Conservation (phyloP, 768 basidiomycete species). For the Suillus cothurnatus region DNA sequence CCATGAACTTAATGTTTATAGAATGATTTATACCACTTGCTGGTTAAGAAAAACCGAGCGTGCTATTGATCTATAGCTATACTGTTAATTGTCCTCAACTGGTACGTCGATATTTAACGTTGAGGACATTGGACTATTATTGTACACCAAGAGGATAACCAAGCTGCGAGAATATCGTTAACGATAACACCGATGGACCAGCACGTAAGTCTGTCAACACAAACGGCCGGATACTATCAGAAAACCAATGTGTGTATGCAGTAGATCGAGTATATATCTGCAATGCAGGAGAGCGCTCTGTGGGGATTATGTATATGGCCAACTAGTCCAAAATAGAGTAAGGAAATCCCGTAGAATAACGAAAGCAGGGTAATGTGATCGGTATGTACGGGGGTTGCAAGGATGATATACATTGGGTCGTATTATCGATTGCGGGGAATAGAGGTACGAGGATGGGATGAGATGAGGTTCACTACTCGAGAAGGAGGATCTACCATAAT, state of each 20-base stretch:
- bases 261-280: background rate
- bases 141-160: background rate
- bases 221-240: background rate
- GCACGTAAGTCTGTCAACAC: background rate
- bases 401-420: background rate
- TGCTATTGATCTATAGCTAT: background rate
- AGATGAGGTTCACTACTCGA: background rate
- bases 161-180: background rate
- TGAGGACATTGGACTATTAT: background rate
- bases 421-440: background rate
- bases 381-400: background rate
- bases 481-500: background rate
- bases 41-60: background rate
- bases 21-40: background rate
- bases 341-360: background rate
- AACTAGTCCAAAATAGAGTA: conserved; percentile 2
- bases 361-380: background rate
- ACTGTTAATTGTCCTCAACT: background rate
- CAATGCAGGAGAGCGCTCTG: background rate
- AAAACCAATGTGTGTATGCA: background rate
- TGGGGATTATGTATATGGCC: background rate
- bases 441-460: background rate
- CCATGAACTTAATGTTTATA: background rate
- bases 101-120: background rate
- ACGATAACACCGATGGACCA: background rate